A percentile compares a stretch with the other conserved stretches of the same genome.
Evolutionary conservation across 345 rosid genomes (phyloP).

Genomic region (Kandelia obovata): DNA sequence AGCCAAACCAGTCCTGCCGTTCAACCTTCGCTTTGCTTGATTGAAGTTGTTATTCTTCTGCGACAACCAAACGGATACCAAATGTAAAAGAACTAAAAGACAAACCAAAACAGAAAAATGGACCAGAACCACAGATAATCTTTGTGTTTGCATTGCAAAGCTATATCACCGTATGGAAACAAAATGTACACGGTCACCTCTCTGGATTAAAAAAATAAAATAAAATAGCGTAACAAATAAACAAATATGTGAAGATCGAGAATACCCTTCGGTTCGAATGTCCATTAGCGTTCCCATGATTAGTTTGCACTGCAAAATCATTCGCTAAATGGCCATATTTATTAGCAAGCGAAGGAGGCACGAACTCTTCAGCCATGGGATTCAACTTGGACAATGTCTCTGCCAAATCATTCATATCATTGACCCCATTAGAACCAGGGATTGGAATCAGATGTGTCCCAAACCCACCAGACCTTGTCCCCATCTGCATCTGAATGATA

Average conservation of each 20-base stretch:
- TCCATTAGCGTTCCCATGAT: slow-evolving; percentile 50
- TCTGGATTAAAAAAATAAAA: neutral
- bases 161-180: neutral
- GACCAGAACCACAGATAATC: neutral
- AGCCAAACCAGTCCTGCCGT: slow-evolving; percentile 74
- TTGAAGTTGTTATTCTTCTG: slow-evolving; percentile 68
- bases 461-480: slow-evolving; percentile 26
- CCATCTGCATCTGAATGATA: slow-evolving; percentile 24
- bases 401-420: slow-evolving; percentile 68
- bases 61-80: slow-evolving; percentile 1
- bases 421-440: neutral
- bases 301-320: slow-evolving; percentile 47
- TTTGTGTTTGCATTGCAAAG: neutral
- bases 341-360: slow-evolving; percentile 66
- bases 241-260: neutral
- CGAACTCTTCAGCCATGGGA: slow-evolving; percentile 95
- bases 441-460: slow-evolving; percentile 14
- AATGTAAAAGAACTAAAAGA: neutral
- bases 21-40: slow-evolving; percentile 77
- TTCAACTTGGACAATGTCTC: slow-evolving; percentile 84
- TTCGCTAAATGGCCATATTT: slow-evolving; percentile 38
- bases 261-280: slow-evolving; percentile 65
- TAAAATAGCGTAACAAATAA: neutral
- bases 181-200: neutral
- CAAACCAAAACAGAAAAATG: neutral